Evolutionary conservation across 148 eudicot species (phyloP).

Genomic region (Silene uniflora): DNA sequence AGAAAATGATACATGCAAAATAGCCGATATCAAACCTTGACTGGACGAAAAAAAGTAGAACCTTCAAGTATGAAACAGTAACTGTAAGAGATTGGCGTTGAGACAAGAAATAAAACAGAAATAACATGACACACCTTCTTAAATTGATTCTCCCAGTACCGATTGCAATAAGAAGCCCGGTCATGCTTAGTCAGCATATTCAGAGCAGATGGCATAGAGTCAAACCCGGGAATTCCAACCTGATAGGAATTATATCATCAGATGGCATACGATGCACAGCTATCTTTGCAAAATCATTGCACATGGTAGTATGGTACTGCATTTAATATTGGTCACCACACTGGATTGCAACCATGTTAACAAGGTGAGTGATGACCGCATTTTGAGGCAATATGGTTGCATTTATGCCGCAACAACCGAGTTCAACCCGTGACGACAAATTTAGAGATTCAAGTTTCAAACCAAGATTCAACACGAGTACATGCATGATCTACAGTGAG

Average conservation of each 20-base stretch:
- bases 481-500: conserved; percentile 10
- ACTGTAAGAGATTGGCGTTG: neutral
- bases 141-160: conserved; percentile 90
- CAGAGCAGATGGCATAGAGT: conserved; percentile 95
- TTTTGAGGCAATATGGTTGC: neutral
- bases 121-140: conserved; percentile 58
- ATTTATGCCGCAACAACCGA: neutral
- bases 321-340: neutral
- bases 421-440: neutral
- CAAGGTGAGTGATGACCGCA: neutral
- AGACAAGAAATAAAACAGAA: neutral
- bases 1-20: neutral
- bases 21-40: neutral
- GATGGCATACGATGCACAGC: neutral
- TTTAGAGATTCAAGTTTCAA: neutral
- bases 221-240: conserved; percentile 99
- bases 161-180: conserved; percentile 94
- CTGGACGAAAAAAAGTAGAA: neutral
- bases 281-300: neutral
- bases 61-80: neutral
- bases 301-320: neutral
- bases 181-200: conserved; percentile 95
- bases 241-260: conserved; percentile 30
- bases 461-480: neutral
- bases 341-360: neutral